These are phyloP conservation scores for Phycomyces blakesleeanus DNA, from an alignment of 192 early-diverging fungal species.

Conservation along the genomic window DNA sequence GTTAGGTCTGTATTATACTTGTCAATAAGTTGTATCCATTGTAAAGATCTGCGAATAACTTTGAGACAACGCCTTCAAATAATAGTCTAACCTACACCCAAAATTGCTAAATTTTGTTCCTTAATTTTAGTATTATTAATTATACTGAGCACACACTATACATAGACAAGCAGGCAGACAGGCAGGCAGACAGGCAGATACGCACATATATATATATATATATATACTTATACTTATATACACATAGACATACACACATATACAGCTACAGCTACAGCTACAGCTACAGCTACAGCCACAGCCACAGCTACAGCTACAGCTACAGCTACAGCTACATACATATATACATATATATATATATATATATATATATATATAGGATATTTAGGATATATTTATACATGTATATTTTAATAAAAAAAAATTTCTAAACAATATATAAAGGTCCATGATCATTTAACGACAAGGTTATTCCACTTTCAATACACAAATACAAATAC, in stretches of 20 bases:
- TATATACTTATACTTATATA: too few relatives aligned
- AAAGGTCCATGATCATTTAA: background rate
- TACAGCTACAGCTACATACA: too few relatives aligned
- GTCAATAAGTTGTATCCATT: background rate
- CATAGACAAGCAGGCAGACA: too few relatives aligned
- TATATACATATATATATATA: background rate
- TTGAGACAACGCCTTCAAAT: background rate
- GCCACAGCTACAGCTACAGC: too few relatives aligned
- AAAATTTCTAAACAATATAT: slow-evolving; percentile 4
- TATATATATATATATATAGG: background rate
- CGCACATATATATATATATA: too few relatives aligned
- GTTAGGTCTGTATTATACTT: background rate
- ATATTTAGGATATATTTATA: slow-evolving; percentile 1
- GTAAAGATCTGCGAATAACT: background rate
- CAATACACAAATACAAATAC: slow-evolving; percentile 2
- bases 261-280: too few relatives aligned
- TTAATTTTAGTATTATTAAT: background rate
- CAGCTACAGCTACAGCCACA: too few relatives aligned
- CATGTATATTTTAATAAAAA: slow-evolving; percentile 1
- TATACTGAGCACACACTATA: too few relatives aligned
- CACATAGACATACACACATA: too few relatives aligned
- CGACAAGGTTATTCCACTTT: slow-evolving; percentile 1
- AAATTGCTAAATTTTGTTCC: background rate
- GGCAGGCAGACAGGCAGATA: too few relatives aligned
- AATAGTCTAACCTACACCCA: background rate